phyloP scores from a whole-genome alignment of 2,329 filamentous ascomycete genomes.

The Fusarium tanahbumbuense region DNA sequence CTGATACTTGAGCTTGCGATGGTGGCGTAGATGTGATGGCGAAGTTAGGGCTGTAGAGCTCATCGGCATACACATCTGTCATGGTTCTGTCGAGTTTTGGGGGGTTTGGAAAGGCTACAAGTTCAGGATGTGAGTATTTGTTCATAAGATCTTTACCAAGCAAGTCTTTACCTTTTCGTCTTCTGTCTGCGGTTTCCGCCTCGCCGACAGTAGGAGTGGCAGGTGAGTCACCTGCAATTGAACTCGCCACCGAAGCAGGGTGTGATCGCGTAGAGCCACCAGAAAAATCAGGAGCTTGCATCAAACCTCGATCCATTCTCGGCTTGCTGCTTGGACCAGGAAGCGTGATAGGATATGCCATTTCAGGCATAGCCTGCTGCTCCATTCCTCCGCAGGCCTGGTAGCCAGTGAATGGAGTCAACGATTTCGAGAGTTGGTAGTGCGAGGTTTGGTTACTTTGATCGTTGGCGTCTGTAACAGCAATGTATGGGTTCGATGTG shows the following conservation, averaged over 20 bases:
- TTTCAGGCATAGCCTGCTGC: conserved; percentile 51
- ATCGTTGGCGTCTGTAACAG: conserved; percentile 63
- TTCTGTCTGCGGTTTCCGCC: conserved; percentile 60
- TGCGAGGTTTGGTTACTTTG: conserved; percentile 53
- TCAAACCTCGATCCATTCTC: conserved; percentile 56
- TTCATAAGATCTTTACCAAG: conserved; percentile 16
- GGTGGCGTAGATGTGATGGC: conserved; percentile 68
- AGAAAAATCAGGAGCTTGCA: conserved; percentile 60
- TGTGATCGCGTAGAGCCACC: conserved; percentile 58
- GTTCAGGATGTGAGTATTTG: conserved; percentile 69
- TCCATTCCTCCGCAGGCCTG: conserved; percentile 51
- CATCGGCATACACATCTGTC: conserved; percentile 86
- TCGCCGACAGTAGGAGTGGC: conserved; percentile 66
- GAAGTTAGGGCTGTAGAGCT: conserved; percentile 81
- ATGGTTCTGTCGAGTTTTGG: conserved; percentile 88
- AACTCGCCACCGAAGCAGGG: conserved; percentile 68
- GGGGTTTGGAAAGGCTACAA: conserved; percentile 63
- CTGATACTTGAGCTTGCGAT: conserved; percentile 58
- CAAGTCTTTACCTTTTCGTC: conserved; percentile 64
- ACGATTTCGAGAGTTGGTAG: conserved; percentile 61
- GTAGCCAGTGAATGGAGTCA: conserved; percentile 58
- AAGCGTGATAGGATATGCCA: conserved; percentile 56
- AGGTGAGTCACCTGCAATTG: conserved; percentile 68
- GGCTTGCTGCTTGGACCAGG: conserved; percentile 52
- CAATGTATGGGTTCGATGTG: conserved; percentile 68